Base-by-base conservation (phyloP, 1,139 yeast genomes). In the Sugiyamaella castrensis region DNA sequence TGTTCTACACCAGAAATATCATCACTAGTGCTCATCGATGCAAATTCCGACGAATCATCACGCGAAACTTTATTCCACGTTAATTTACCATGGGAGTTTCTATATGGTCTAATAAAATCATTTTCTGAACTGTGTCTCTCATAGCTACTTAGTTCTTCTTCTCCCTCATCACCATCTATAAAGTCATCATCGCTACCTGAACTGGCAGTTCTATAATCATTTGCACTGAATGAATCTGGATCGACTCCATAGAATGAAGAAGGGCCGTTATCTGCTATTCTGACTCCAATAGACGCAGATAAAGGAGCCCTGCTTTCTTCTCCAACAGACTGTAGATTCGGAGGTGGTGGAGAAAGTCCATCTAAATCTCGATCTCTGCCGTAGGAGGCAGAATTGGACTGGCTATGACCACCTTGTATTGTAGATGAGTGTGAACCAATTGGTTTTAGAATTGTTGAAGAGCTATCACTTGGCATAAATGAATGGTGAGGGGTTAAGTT, bases 41-140 rank as follows among this genome's bases (percentile, higher is more conserved):
- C 46, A 28, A 48, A 49, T n/a, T 48, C 44, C 16, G 38, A 40
- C 29, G 47, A 41, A 11, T 47, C 30, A 24, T 46, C 49, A 27
- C 47, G 56, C 15, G 53, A 51, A 4, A 58, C 57, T 38, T 57
- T 57, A 32, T 58, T 57, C 70, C 69, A 67, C 8, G 61, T 62
- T 41, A 67, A 56, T 44, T 64, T 65, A 36, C 71, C 71, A 11
- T 57, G 57, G 12, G 65, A 63, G 49, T 66, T 66, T 11, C 67
- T 51, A 51, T 60, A 65, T 6, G 69, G 66, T 34, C 67, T 58
- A 46, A 68, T 58, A 47, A 54, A 40, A 33, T 53, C 60, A 24
- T 48, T 57, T 12, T 53, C 61, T 5, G 57, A 54, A 40, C 53
- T 38, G 26, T 47, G 53, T 19, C 40, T 57, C 9, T 52, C 58